Conservation (phyloP, 306 rosid genomes). For the Casuarina equisetifolia region DNA sequence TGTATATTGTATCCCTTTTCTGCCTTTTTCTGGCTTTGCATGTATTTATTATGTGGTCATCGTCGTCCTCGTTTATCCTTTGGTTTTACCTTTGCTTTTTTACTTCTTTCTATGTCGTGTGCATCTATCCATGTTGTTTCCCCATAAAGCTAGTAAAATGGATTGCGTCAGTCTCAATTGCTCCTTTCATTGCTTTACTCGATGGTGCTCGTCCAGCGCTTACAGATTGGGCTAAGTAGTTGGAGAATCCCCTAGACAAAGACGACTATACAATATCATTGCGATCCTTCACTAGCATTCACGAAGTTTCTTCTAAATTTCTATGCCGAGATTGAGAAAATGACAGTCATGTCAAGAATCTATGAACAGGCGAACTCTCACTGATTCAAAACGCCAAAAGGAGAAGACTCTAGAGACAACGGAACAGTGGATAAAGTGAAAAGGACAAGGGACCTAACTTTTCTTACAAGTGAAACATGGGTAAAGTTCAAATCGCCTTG, state of each 20-base stretch:
- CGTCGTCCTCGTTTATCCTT: constrained; percentile 30
- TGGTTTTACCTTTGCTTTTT: constrained; percentile 12
- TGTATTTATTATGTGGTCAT: constrained; percentile 38
- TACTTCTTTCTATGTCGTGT: constrained; percentile 22
- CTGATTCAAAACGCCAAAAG: too few species aligned
- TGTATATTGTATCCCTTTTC: constrained; percentile 44
- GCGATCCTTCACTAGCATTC: not conserved
- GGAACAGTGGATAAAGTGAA: not conserved
- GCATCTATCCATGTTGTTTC: constrained; percentile 16
- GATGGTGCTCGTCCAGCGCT: not conserved
- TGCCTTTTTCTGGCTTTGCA: not conserved
- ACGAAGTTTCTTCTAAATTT: not conserved
- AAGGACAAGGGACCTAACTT: not conserved
- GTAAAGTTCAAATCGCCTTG: not conserved
- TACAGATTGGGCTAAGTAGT: not conserved
- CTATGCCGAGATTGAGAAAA: not conserved
- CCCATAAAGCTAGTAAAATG: constrained; percentile 11
- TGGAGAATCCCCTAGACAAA: not conserved
- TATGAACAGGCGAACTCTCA: too few species aligned
- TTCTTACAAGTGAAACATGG: not conserved
- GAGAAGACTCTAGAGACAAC: not conserved
- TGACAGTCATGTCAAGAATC: not conserved
- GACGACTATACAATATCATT: not conserved
- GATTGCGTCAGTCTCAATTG: constrained; percentile 16
- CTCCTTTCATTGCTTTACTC: constrained; percentile 13